phyloP scores from a whole-genome alignment of 352 stramenopile species.

The Phytophthora kernoviae region DNA sequence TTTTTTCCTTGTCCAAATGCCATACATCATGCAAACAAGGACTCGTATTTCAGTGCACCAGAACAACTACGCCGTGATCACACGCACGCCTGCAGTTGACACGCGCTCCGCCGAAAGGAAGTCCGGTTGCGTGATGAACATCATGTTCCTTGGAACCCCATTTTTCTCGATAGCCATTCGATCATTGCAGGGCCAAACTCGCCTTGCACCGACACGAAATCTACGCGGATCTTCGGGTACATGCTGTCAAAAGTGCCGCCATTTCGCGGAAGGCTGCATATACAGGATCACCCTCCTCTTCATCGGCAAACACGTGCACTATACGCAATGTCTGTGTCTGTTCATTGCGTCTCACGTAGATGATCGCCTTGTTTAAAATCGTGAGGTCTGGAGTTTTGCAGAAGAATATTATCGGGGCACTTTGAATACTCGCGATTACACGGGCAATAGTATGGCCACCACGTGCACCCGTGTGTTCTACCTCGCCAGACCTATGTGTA shows the following conservation, averaged over 20 bases:
- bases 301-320: constrained; percentile 65
- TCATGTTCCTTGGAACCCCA: constrained; percentile 84
- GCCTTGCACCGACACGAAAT: constrained; percentile 66
- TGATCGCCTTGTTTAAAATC: constrained; percentile 94
- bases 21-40: too few relatives aligned
- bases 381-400: constrained; percentile 91
- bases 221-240: constrained; percentile 87
- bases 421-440: constrained; percentile 77
- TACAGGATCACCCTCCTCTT: constrained; percentile 15
- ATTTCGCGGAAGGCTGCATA: constrained; percentile 36
- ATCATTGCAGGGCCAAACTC: constrained; percentile 73
- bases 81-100: constrained; percentile 65
- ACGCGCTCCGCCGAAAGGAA: constrained; percentile 65
- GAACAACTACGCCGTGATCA: constrained; percentile 78
- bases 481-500: constrained; percentile 17
- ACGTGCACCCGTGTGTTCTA: constrained; percentile 66
- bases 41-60: too few relatives aligned
- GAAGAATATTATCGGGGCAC: constrained; percentile 93
- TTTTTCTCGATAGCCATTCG: constrained; percentile 68
- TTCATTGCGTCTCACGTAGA: constrained; percentile 94
- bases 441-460: constrained; percentile 83
- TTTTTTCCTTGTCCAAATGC: too few relatives aligned
- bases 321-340: constrained; percentile 91
- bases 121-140: constrained; percentile 90
- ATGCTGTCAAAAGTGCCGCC: constrained; percentile 73